phyloP scores from a whole-genome alignment of 108 stramenopile species.

The Chaetoceros muelleri region DNA sequence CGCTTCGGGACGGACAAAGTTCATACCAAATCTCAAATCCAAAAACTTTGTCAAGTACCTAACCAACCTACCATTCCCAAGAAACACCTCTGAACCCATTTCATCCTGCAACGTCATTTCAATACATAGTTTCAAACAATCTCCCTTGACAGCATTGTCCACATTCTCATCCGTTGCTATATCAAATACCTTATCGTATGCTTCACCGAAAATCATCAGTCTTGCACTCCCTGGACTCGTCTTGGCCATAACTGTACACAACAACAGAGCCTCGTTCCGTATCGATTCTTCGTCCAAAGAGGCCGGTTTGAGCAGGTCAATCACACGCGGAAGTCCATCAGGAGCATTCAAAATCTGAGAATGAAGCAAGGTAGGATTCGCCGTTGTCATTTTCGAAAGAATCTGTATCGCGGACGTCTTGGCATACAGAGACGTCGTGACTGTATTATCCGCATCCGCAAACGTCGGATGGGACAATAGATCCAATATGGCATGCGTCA shows the following conservation, averaged over 20 bases:
- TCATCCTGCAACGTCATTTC: constrained; percentile 34
- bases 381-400: neutral
- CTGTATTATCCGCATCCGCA: neutral
- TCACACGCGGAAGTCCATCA: constrained; percentile 62
- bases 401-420: neutral
- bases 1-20: constrained; percentile 19
- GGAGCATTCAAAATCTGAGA: constrained; percentile 62
- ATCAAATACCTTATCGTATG: constrained; percentile 39
- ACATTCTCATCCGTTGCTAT: constrained; percentile 32
- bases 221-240: constrained; percentile 39
- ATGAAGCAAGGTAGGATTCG: constrained; percentile 1
- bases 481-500: neutral
- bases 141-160: constrained; percentile 33
- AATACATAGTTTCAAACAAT: constrained; percentile 41
- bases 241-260: constrained; percentile 38
- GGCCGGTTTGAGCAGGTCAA: constrained; percentile 30
- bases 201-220: constrained; percentile 59
- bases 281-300: constrained; percentile 32
- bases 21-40: constrained; percentile 49
- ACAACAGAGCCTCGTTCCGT: constrained; percentile 51
- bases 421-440: neutral
- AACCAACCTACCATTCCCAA: constrained; percentile 37
- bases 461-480: neutral
- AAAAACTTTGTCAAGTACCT: constrained; percentile 44
- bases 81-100: constrained; percentile 26